Conservation (phyloP, 306 rosid genomes). For the Cicer bijugum region DNA sequence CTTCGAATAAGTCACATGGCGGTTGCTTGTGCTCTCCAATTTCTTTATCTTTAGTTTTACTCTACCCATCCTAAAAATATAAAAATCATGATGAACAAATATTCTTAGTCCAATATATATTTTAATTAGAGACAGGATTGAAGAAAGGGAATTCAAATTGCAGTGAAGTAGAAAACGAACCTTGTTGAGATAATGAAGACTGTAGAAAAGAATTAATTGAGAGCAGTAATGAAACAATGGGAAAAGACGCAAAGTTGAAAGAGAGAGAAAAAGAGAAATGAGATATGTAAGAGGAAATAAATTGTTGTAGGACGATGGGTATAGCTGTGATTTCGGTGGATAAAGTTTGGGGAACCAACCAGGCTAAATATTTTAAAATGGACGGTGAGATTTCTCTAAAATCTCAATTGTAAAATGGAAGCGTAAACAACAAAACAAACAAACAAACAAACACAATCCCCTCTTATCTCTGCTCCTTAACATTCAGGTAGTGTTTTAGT, state of each 20-base stretch:
- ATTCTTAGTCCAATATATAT: neutral
- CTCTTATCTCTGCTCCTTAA: neutral
- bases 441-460: neutral
- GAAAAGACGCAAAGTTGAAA: neutral
- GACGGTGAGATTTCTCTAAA: conserved; percentile 44
- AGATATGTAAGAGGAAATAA: conserved; percentile 42
- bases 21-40: conserved; percentile 70
- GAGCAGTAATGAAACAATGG: conserved; percentile 18
- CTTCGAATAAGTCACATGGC: conserved; percentile 77
- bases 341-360: conserved; percentile 53
- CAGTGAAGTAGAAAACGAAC: conserved; percentile 13
- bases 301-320: conserved; percentile 56
- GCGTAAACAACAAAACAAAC: conserved; percentile 28
- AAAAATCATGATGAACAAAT: conserved; percentile 1
- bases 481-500: conserved; percentile 12
- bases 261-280: conserved; percentile 41
- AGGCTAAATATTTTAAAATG: conserved; percentile 37
- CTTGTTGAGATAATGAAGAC: conserved; percentile 28
- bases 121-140: neutral
- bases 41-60: conserved; percentile 81
- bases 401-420: conserved; percentile 30
- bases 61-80: conserved; percentile 78
- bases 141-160: neutral
- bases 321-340: conserved; percentile 68
- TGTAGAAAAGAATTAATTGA: neutral